These are phyloP conservation scores for Hericium coralloides DNA, from an alignment of 768 basidiomycete genomes.

Conservation along the genomic window DNA sequence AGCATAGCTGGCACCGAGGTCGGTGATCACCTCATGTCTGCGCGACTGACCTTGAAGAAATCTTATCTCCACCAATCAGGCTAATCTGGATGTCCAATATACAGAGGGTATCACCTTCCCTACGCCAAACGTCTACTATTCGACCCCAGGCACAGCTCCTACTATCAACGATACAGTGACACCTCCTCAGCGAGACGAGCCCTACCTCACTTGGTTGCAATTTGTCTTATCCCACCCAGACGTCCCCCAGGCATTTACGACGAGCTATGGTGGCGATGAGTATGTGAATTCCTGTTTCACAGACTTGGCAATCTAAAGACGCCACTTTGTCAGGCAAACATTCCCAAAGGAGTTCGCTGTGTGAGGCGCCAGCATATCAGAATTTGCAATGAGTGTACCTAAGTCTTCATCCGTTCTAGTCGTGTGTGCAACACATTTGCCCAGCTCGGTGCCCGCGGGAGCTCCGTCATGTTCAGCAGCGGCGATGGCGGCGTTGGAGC, in stretches of 20 bases:
- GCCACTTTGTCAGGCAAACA: constrained; percentile 11
- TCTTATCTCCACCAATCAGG: constrained; percentile 33
- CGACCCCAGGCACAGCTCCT: constrained; percentile 52
- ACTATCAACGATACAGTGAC: constrained; percentile 39
- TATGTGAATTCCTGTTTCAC: background rate
- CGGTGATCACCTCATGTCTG: background rate
- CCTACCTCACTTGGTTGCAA: background rate
- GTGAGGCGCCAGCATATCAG: constrained; percentile 39
- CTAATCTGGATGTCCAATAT: constrained; percentile 58
- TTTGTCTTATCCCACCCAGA: background rate
- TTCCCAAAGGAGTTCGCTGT: constrained; percentile 48
- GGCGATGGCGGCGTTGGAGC: constrained; percentile 69
- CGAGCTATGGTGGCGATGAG: constrained; percentile 1
- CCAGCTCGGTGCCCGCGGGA: constrained; percentile 37
- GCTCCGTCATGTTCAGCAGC: constrained; percentile 53
- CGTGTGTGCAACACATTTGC: background rate
- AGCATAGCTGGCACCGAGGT: constrained; percentile 36
- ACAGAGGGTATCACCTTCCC: constrained; percentile 56
- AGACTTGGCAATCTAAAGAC: background rate
- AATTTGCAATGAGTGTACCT: constrained; percentile 51
- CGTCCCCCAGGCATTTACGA: constrained; percentile 12
- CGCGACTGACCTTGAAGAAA: background rate
- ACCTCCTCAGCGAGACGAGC: background rate
- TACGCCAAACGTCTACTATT: constrained; percentile 46
- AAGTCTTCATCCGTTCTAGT: constrained; percentile 2